Base-by-base conservation (phyloP, 164 flowering plant genomes). In the Warburgia ugandensis region DNA sequence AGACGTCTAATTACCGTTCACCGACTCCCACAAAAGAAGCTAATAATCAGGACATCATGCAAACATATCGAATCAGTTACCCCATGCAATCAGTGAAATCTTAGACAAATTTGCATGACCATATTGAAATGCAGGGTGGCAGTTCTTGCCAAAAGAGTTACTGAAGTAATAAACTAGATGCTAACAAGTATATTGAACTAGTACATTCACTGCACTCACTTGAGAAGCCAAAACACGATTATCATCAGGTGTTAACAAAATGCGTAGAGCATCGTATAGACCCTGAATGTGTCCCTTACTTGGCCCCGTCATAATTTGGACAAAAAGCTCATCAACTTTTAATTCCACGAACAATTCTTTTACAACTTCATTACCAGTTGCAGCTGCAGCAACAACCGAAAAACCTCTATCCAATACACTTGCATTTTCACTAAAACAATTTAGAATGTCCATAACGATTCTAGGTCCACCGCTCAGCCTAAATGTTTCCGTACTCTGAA, bases 161-260 rank as follows among this genome's bases (percentile, higher is more conserved):
- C n/a, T n/a, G n/a, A n/a, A n/a, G n/a, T n/a, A n/a, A n/a, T n/a
- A n/a, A n/a, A n/a, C n/a, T n/a, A n/a, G n/a, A n/a, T n/a, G n/a
- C n/a, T n/a, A n/a, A n/a, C n/a, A n/a, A n/a, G n/a, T n/a, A n/a
- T n/a, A n/a, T n/a, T n/a, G n/a, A n/a, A n/a, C n/a, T n/a, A n/a
- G n/a, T n/a, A n/a, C n/a, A n/a, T n/a, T n/a, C n/a, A n/a, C n/a
- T 22, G 5, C n/a, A 75, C 89, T 75, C 72, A 86, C 99, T 73
- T 94, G 90, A 33, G 99, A 94, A 64, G 97, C 97, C 61, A 86
- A 72, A 28, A 94, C 94, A 42, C 95, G 91, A 56, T 74, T 66
- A 59, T 94, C 99, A 71, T 94, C 99, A 66, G 99, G 68, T 32
- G 94, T 74, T 43, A 94, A 63, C 43, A 94, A 64, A 43, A 77